These are phyloP conservation scores for Crucibulum laeve DNA, from an alignment of 768 basidiomycete genomes.

Conservation along the genomic window DNA sequence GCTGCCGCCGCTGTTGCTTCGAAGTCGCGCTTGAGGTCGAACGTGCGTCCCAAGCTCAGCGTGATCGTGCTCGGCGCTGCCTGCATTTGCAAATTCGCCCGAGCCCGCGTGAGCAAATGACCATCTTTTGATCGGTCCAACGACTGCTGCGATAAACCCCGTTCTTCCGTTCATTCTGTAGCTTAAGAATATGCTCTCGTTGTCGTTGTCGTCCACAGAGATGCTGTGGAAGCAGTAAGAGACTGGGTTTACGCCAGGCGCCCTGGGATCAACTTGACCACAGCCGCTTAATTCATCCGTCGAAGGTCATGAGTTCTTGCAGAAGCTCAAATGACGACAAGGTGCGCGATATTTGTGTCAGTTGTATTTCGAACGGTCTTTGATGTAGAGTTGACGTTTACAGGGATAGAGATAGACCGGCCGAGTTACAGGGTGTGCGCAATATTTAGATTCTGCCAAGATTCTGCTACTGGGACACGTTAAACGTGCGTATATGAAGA, in stretches of 20 bases:
- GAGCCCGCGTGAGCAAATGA: background rate
- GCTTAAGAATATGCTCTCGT: no score
- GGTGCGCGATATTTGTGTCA: background rate
- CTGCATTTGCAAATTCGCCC: background rate
- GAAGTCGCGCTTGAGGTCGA: background rate
- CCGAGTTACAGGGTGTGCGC: no score
- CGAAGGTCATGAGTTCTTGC: background rate
- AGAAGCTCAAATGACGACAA: background rate
- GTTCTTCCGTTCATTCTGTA: background rate
- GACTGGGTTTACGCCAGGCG: background rate
- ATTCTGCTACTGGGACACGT: no score
- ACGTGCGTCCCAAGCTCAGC: background rate
- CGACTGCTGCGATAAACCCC: background rate
- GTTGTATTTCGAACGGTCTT: background rate
- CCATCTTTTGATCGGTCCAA: background rate
- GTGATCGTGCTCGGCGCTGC: background rate
- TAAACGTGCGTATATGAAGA: no score
- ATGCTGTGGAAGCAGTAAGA: background rate
- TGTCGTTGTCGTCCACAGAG: no score
- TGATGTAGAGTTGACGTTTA: background rate
- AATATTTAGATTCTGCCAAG: no score
- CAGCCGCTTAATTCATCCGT: background rate
- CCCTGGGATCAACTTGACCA: background rate
- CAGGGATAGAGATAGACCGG: background rate
- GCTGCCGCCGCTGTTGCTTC: background rate